Evolutionary conservation across 768 basidiomycete genomes (phyloP).

Genomic region (Atractiella rhizophila): DNA sequence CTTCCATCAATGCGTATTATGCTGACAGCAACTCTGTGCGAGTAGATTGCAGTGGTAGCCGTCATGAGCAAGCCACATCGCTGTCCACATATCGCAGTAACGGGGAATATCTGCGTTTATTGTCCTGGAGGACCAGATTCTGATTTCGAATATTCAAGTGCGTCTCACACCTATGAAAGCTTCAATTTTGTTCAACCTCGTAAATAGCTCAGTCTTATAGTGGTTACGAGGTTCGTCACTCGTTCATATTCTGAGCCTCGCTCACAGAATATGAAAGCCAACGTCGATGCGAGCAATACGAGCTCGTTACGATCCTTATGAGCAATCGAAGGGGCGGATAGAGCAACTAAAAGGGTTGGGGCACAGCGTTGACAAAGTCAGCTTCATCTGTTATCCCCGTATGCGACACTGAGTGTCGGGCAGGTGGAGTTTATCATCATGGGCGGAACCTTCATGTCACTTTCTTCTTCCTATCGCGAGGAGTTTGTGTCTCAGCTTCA

Average conservation of each 20-base stretch:
- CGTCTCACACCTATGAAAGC: constrained; percentile 41
- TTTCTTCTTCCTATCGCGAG: constrained; percentile 84
- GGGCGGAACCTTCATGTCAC: constrained; percentile 99
- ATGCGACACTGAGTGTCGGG: not conserved
- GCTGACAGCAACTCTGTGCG: not conserved
- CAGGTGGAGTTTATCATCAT: constrained; percentile 55
- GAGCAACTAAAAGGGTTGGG: constrained; percentile 91
- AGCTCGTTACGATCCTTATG: constrained; percentile 86
- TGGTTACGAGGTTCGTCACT: constrained; percentile 21
- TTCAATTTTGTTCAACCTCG: too few species aligned
- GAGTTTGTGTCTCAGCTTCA: constrained; percentile 88
- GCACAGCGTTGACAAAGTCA: constrained; percentile 85
- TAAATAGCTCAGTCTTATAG: constrained; percentile 23
- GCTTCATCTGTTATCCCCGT: constrained; percentile 2
- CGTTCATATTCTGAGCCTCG: not conserved
- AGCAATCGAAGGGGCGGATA: constrained; percentile 80
- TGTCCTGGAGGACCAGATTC: constrained; percentile 98
- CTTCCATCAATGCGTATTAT: not conserved
- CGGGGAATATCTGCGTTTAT: constrained; percentile 98
- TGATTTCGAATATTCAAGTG: constrained; percentile 98
- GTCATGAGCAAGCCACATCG: constrained; percentile 99
- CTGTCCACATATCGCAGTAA: constrained; percentile 99
- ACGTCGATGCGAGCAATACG: constrained; percentile 98
- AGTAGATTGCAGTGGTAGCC: constrained; percentile 84
- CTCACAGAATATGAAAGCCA: constrained; percentile 31